A percentile compares a stretch with the other conserved stretches of the same genome.
Evolutionary conservation across 2,329 filamentous ascomycete genomes (phyloP).

Genomic region (Gnomoniopsis sp.): DNA sequence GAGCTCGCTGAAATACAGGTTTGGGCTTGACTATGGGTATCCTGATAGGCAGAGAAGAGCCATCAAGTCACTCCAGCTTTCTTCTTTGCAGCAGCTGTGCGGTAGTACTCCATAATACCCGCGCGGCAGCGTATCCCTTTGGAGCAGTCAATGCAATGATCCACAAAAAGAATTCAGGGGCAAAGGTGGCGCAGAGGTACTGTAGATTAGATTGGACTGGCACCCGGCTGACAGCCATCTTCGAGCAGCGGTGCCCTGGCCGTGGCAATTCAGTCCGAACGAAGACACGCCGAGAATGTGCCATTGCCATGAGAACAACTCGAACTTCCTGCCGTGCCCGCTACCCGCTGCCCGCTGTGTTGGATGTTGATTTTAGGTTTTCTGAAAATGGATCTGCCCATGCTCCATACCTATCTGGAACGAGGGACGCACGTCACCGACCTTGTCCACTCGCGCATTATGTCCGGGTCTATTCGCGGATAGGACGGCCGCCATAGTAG

Average conservation of each 20-base stretch:
- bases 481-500: background rate
- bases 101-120: no score
- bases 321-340: background rate
- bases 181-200: slow-evolving; percentile 1
- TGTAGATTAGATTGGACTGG: background rate
- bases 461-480: background rate
- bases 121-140: background rate
- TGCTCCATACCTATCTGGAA: background rate
- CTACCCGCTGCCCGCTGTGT: no score
- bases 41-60: no score
- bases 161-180: slow-evolving; percentile 4
- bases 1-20: background rate
- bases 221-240: no score
- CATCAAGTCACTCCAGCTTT: no score
- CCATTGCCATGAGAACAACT: background rate
- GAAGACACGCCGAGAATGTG: background rate
- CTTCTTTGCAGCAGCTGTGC: no score
- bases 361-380: background rate
- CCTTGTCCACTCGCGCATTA: no score
- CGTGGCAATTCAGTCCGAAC: background rate
- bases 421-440: background rate
- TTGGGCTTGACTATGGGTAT: background rate
- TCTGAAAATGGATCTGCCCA: background rate
- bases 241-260: no score
- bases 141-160: background rate